Base-by-base conservation (phyloP, 257 asterid genomes). In the Petunia secreta region DNA sequence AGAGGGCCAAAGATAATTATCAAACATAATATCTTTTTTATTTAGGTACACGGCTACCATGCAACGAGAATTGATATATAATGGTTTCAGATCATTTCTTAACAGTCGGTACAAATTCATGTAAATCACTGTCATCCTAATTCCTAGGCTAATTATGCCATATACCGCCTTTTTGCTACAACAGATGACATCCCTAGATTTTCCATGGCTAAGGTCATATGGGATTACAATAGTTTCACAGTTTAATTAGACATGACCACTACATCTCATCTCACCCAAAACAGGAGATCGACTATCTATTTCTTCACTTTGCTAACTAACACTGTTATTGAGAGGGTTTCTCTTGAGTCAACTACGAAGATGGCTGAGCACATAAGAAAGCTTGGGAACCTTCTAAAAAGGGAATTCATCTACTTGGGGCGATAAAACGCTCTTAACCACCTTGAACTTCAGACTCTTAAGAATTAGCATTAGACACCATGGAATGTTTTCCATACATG, bases 401-500 rank as follows among this genome's bases (percentile, higher is more conserved):
- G 34, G 36, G n/a, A 25, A 6, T 71, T 71, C 3, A 71, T 11
- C 36, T 34, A 48, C 13, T 73, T 73, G 10, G 62, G 46, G 5
- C 59, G 34, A 34, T 50, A 50, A 48, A 48, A 25, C 11, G 34
- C 1, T 71, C 43, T 25, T 34, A 71, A 48, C 77, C 77, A 25
- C 58, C 60, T 9, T 69, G 77, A 69, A 69, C 77, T 71, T 71
- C 77, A 71, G 77, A 73, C 46, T 25, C 25, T 25, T 25, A 25
- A 25, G 25, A 73, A 40, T 48, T 73, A 73, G 77, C 46, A 73
- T 50, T 73, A 73, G 46, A 73, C 36, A 34, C 4, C 77, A 50
- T 57, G 55, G 15, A 78, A 62, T 40, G 39, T 44, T 38, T 64
- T 69, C 77, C 83, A 59, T 80, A 95, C 99, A 97, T 93, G 77